Evolutionary conservation across 108 stramenopile species (phyloP).

Genomic region (Pseudonitzschia pungens): DNA sequence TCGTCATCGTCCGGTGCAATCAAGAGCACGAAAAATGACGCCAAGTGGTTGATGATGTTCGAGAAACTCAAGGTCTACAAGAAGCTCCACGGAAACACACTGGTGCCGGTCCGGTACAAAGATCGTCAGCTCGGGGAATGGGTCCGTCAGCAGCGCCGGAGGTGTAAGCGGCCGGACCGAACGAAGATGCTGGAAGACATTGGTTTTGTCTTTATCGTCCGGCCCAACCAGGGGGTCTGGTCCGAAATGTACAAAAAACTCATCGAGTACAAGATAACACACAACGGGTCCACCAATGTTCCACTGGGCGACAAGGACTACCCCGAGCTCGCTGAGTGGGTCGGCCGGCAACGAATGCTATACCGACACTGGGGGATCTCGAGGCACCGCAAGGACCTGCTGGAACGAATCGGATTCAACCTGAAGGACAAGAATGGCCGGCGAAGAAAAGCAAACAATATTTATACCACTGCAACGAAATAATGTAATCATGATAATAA

Average conservation of each 20-base stretch:
- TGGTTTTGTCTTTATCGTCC: neutral
- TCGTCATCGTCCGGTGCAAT: too few species aligned
- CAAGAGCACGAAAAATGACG: neutral
- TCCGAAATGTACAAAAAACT: neutral
- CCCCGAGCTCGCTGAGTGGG: neutral
- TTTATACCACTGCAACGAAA: too few species aligned
- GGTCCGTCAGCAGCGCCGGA: neutral
- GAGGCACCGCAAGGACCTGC: too few species aligned
- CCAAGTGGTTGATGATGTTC: slow-evolving; percentile 2
- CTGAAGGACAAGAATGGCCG: too few species aligned
- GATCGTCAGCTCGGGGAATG: neutral
- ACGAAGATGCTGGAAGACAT: neutral
- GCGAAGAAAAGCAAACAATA: too few species aligned
- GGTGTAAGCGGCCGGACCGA: neutral
- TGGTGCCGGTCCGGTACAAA: neutral
- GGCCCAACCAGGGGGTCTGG: neutral
- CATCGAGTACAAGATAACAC: neutral
- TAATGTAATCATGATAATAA: too few species aligned
- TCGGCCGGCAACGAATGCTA: neutral
- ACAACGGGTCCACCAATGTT: neutral
- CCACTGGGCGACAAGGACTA: neutral
- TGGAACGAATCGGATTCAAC: too few species aligned
- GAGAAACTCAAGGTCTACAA: neutral
- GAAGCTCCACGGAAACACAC: neutral
- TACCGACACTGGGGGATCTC: too few species aligned